Conservation (phyloP, 1,284 basidiomycete species). For the Vanrija sp. region DNA sequence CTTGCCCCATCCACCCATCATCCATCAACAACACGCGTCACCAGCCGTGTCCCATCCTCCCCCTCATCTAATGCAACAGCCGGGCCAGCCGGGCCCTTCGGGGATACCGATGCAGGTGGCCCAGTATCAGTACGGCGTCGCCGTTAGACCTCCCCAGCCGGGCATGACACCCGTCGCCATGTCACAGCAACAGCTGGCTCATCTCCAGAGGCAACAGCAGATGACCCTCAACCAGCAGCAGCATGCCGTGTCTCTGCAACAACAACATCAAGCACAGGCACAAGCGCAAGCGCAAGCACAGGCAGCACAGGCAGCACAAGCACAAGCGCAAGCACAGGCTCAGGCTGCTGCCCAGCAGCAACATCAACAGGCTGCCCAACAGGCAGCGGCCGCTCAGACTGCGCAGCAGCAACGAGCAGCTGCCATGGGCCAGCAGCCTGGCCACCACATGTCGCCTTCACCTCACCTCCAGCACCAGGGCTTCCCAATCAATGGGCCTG, state of each 20-base stretch:
- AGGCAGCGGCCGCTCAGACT: conserved; percentile 4
- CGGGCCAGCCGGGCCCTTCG: conserved; percentile 26
- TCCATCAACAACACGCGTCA: conserved; percentile 23
- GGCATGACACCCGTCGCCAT: conserved; percentile 11
- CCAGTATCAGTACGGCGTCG: conserved; percentile 19
- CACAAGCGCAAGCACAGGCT: conserved; percentile 12
- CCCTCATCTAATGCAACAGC: conserved; percentile 27
- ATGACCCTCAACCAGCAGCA: conserved; percentile 17
- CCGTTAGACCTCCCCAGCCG: conserved; percentile 14
- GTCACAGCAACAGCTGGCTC: conserved; percentile 14
- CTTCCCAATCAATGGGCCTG: conserved; percentile 27
- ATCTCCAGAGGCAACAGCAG: conserved; percentile 11
- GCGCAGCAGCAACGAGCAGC: conserved; percentile 6
- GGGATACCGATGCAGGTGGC: conserved; percentile 22
- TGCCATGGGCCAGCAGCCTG: not conserved
- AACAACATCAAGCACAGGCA: conserved; percentile 16
- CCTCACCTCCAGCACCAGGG: conserved; percentile 42
- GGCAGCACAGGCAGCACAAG: conserved; percentile 17
- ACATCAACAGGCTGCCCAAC: conserved; percentile 5
- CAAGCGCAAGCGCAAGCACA: conserved; percentile 14
- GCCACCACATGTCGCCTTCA: conserved; percentile 28
- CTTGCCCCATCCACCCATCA: conserved; percentile 40
- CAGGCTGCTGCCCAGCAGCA: conserved; percentile 19
- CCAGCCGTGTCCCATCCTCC: conserved; percentile 23
- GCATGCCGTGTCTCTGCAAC: conserved; percentile 5